Percentiles rank a stretch among this genome's conserved stretches.
These are phyloP conservation scores for Scytalidium sp. DNA, from an alignment of 2,329 filamentous ascomycete species.

Conservation along the genomic window DNA sequence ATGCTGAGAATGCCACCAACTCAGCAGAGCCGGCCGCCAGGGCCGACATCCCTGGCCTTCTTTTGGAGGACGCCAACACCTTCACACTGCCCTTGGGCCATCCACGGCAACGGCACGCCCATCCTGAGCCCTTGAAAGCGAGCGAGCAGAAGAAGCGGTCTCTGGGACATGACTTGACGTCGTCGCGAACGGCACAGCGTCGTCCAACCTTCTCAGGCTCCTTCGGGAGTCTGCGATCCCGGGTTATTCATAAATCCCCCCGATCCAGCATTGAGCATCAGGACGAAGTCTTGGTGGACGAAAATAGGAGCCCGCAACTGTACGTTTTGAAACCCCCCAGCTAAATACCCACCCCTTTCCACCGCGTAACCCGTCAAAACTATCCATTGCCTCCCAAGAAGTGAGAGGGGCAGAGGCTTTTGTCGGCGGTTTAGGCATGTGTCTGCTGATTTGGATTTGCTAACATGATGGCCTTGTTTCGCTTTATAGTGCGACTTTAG, in stretches of 20 bases:
- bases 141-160: slow-evolving; percentile 30
- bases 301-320: slow-evolving; percentile 17
- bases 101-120: slow-evolving; percentile 20
- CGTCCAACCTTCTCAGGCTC: slow-evolving; percentile 28
- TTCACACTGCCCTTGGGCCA: slow-evolving; percentile 27
- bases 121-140: slow-evolving; percentile 16
- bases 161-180: slow-evolving; percentile 27
- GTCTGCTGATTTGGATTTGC: no score
- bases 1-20: slow-evolving; percentile 33
- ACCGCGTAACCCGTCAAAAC: no score
- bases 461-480: no score
- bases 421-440: slow-evolving; percentile 1
- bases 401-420: neutral
- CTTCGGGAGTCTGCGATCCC: slow-evolving; percentile 28
- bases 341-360: neutral
- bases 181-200: slow-evolving; percentile 22
- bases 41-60: slow-evolving; percentile 3
- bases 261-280: slow-evolving; percentile 22
- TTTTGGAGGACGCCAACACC: slow-evolving; percentile 15
- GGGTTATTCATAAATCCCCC: slow-evolving; percentile 22
- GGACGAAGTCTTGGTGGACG: slow-evolving; percentile 20
- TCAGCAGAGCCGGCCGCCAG: slow-evolving; percentile 24
- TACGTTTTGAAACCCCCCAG: no score
- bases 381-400: neutral
- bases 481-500: slow-evolving; percentile 41